phyloP scores from a whole-genome alignment of 108 stramenopile genomes.

The Aurantiochytrium sp. region DNA sequence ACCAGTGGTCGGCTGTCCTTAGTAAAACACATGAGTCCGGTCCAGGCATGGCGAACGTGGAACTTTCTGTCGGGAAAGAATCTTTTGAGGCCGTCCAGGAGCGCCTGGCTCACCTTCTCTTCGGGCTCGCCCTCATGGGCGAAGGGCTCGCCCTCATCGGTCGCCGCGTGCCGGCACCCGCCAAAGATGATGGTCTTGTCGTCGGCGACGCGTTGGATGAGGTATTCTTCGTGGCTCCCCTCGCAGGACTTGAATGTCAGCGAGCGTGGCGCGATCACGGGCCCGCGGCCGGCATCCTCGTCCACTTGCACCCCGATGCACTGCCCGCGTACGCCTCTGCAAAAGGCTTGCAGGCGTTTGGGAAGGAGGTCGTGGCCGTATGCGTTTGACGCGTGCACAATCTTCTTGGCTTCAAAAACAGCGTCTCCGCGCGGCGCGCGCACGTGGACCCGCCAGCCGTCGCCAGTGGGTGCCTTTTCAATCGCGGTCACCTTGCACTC shows the following conservation, averaged over 20 bases:
- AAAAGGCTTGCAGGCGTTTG: background rate
- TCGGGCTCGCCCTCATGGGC: background rate
- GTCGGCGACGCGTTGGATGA: background rate
- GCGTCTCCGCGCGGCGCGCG: too few species aligned
- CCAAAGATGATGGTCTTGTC: background rate
- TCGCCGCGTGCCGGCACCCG: background rate
- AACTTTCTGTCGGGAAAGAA: background rate
- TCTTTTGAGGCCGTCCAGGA: background rate
- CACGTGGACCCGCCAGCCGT: background rate
- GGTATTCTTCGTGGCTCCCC: background rate
- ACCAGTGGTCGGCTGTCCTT: background rate
- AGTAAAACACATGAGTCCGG: conserved; percentile 18
- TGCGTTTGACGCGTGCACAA: background rate
- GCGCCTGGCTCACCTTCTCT: background rate
- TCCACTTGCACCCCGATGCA: background rate
- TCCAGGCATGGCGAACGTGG: background rate
- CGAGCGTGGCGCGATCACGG: background rate
- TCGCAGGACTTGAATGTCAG: background rate
- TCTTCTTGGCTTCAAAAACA: background rate
- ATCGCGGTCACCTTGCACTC: background rate
- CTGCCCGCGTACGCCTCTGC: background rate
- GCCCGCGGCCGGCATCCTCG: background rate
- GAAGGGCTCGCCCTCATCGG: background rate
- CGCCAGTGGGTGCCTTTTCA: background rate
- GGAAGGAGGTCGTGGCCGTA: background rate